Percentiles rank a stretch among this genome's conserved stretches.
phyloP scores from a whole-genome alignment of 495 filamentous ascomycete genomes.

The Physcia stellaris region DNA sequence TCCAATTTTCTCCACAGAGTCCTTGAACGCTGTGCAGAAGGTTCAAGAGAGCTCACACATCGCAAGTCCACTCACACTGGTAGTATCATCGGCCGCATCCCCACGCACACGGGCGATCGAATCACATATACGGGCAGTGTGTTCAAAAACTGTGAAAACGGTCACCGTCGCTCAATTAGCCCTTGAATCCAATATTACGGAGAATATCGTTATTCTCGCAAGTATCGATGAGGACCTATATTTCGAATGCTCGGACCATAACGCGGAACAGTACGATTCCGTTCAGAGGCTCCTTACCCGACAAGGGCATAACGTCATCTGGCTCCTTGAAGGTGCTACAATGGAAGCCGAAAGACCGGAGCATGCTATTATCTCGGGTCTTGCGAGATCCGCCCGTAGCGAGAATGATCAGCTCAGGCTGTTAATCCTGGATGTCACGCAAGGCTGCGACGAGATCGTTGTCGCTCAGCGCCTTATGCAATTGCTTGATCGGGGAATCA shows the following conservation, averaged over 20 bases:
- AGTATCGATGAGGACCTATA: constrained; percentile 12
- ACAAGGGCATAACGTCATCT: constrained; percentile 7
- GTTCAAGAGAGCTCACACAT: background rate
- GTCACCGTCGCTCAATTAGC: constrained; percentile 2
- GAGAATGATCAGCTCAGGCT: constrained; percentile 8
- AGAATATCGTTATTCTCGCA: constrained; percentile 11
- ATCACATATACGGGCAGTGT: constrained; percentile 5
- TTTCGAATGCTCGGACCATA: constrained; percentile 6
- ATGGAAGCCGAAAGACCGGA: constrained; percentile 9
- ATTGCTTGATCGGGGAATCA: constrained; percentile 3
- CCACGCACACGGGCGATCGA: constrained; percentile 6
- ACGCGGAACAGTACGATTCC: constrained; percentile 7
- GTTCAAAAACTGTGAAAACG: background rate
- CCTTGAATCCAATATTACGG: background rate
- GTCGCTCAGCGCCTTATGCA: constrained; percentile 3
- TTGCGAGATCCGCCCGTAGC: constrained; percentile 5
- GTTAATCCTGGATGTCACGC: constrained; percentile 6
- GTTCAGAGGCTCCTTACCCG: constrained; percentile 8
- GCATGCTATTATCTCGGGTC: constrained; percentile 6
- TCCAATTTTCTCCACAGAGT: constrained; percentile 5
- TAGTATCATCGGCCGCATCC: constrained; percentile 6
- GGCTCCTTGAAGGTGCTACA: constrained; percentile 10
- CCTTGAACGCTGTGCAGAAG: constrained; percentile 5
- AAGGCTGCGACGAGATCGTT: background rate
- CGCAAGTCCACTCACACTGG: constrained; percentile 3